These are phyloP conservation scores for Rosa chinensis DNA, from an alignment of 306 rosid genomes.

Conservation along the genomic window DNA sequence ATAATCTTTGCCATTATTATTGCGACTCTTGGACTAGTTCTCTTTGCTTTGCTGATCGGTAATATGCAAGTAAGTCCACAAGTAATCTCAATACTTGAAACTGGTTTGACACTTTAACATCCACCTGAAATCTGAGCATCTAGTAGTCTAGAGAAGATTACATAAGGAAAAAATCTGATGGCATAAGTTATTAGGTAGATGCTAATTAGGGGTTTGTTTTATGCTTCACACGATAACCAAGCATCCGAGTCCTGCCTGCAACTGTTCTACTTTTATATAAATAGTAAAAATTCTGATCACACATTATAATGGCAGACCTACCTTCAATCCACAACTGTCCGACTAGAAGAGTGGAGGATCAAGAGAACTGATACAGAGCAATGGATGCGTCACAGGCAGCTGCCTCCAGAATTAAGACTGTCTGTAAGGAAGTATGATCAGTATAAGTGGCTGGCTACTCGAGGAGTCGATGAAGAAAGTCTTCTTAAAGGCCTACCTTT, in stretches of 20 bases:
- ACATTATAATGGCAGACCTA: conserved; percentile 53
- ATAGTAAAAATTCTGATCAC: conserved; percentile 6
- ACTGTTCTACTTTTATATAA: not conserved
- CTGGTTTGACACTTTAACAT: not conserved
- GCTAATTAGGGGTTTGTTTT: not conserved
- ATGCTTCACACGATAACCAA: not conserved
- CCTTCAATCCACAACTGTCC: conserved; percentile 80
- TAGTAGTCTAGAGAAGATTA: not conserved
- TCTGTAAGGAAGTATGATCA: conserved; percentile 79
- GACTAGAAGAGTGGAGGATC: conserved; percentile 95
- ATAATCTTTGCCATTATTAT: conserved; percentile 72
- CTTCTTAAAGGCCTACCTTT: conserved; percentile 72
- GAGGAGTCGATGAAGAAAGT: conserved; percentile 89
- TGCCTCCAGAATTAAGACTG: conserved; percentile 65
- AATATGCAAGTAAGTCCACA: conserved; percentile 82
- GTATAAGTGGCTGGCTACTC: conserved; percentile 89
- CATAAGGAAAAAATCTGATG: not conserved
- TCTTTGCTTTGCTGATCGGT: conserved; percentile 86
- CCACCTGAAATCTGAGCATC: not conserved
- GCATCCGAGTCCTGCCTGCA: not conserved
- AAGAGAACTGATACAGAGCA: conserved; percentile 87
- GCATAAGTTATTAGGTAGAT: not conserved
- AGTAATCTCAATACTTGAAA: not conserved
- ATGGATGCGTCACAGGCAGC: conserved; percentile 97
- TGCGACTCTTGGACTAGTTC: conserved; percentile 83